Conservation (phyloP, 495 filamentous ascomycete genomes). For the Penicillium turbatum region DNA sequence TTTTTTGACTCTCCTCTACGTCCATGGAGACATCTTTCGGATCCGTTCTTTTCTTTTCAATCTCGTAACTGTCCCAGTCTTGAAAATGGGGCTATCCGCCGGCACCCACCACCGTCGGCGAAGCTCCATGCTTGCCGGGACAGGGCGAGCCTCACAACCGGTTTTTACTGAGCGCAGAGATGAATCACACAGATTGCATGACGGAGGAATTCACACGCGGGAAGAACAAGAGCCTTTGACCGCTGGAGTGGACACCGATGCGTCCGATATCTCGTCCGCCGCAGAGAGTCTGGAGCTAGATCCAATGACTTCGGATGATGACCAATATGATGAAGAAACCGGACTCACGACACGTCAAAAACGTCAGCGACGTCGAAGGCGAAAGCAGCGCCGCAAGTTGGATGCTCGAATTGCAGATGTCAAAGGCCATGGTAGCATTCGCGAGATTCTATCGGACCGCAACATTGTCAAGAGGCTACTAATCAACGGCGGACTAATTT, state of each 20-base stretch:
- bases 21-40: constrained; percentile 18
- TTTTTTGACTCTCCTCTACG: constrained; percentile 11
- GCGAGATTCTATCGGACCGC: constrained; percentile 53
- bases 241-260: constrained; percentile 37
- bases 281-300: constrained; percentile 56
- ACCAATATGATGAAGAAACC: constrained; percentile 84
- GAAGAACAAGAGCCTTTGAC: constrained; percentile 36
- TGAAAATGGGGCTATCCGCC: constrained; percentile 32
- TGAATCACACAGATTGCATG: constrained; percentile 28
- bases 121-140: constrained; percentile 52
- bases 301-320: constrained; percentile 60
- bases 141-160: constrained; percentile 35
- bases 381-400: constrained; percentile 61
- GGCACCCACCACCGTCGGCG: constrained; percentile 54
- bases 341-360: constrained; percentile 72
- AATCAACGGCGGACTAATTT: constrained; percentile 73
- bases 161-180: constrained; percentile 46
- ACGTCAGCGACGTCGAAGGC: constrained; percentile 59
- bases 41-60: constrained; percentile 10
- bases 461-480: constrained; percentile 62
- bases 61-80: constrained; percentile 8
- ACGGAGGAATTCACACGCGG: constrained; percentile 32
- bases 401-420: constrained; percentile 67
- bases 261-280: constrained; percentile 46
- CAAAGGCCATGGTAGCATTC: constrained; percentile 25